A percentile compares a stretch with the other conserved stretches of the same genome.
phyloP scores from a whole-genome alignment of 768 basidiomycete species.

The Cyclocybe aegerita region DNA sequence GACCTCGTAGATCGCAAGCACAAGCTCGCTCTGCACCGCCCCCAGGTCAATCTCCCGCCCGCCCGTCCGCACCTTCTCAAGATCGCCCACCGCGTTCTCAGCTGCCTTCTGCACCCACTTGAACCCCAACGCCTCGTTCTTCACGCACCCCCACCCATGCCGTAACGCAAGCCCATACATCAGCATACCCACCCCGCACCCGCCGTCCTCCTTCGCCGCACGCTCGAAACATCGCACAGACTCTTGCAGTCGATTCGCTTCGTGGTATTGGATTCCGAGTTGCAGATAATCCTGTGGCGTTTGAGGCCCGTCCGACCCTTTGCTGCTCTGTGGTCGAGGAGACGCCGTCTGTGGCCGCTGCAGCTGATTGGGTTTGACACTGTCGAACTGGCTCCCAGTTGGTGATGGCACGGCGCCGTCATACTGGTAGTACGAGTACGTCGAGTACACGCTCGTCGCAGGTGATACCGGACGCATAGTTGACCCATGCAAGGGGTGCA shows the following conservation, averaged over 20 bases:
- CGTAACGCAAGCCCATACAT: conserved; percentile 88
- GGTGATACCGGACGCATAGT: conserved; percentile 9
- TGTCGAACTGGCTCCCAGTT: conserved; percentile 22
- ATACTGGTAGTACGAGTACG: conserved; percentile 66
- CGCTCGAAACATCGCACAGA: conserved; percentile 75
- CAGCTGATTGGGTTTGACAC: conserved; percentile 11
- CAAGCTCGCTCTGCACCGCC: conserved; percentile 64
- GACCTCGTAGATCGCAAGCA: conserved; percentile 89
- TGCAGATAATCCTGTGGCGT: conserved; percentile 71
- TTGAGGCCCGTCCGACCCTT: conserved; percentile 8
- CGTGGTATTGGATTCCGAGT: conserved; percentile 76
- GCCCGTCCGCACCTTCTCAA: conserved; percentile 61
- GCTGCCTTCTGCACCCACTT: conserved; percentile 83
- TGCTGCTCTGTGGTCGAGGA: background rate
- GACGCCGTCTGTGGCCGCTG: conserved; percentile 8
- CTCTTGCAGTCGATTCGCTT: conserved; percentile 67
- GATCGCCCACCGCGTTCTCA: conserved; percentile 73
- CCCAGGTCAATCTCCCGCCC: conserved; percentile 40
- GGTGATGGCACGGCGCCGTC: conserved; percentile 47
- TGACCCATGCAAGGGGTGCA: conserved; percentile 3
- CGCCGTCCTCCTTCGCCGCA: conserved; percentile 71
- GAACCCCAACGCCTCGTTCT: conserved; percentile 79
- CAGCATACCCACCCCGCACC: conserved; percentile 87
- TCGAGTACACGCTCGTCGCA: conserved; percentile 47
- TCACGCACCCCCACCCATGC: conserved; percentile 85